Base-by-base conservation (phyloP, 2,329 filamentous ascomycete species). In the Cordyceps sp. region DNA sequence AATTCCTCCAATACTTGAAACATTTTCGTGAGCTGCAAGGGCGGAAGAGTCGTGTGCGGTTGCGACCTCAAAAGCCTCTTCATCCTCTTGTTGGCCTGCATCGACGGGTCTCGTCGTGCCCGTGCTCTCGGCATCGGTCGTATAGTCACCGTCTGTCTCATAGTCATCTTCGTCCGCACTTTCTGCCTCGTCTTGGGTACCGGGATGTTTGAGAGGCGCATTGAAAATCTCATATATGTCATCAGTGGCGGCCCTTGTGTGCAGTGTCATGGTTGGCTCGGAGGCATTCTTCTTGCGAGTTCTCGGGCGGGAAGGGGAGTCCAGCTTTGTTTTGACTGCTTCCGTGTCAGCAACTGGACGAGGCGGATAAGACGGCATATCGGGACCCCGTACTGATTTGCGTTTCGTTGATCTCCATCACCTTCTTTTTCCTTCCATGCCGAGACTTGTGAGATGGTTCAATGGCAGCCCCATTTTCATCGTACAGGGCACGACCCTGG, bases 151-250 rank as follows among this genome's bases (percentile, higher is more conserved):
- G 40, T 86, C 72, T 3, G 67, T 69, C 42, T 85, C 78, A 40
- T 80, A 80, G 29, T 78, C 73, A 35, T 78, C 75, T 12, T 83
- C 74, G 3, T 64, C 63, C 17, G 64, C 68, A 32, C 56, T 64
- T 26, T 55, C 58, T 7, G 60, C 58, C 2, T 43, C 49, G 3
- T 50, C 44, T 10, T 47, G 34, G 2, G 38, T 30, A 29, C 35
- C 35, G 32, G 47, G 13, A 41, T 26, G 10, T 17, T 47, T 37
- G 41, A 50, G 33, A 2, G 90, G 88, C 36, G 90, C 81, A 46
- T 90, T 96, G 57, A 96, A 98, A 30, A 98, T 83, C 36, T 85
- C 85, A 46, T 96, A 96, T 32, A 98, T 94, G 44, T 98, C 90
- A 44, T 96, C 86, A 39, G 88, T 94, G 5, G 90, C 90, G 41